Conservation (phyloP, 2,329 filamentous ascomycete genomes). For the Tolypocladium cylindrosporum region DNA sequence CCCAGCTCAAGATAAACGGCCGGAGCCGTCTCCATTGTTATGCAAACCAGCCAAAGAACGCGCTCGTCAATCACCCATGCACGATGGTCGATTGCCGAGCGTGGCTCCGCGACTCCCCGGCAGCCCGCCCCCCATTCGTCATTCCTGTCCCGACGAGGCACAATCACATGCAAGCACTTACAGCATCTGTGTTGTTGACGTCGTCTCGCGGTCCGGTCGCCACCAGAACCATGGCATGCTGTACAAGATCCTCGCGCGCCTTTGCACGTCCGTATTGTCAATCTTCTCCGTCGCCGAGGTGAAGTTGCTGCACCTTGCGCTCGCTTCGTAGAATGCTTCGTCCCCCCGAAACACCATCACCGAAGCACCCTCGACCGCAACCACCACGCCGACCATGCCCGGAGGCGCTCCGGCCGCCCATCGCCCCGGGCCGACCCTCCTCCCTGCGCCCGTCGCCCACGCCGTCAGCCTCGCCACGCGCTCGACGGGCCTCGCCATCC, state of each 20-base stretch:
- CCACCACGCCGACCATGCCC: neutral
- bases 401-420: slow-evolving; percentile 8
- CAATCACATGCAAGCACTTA: neutral
- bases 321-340: neutral
- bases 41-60: neutral
- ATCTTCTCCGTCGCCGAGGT: neutral
- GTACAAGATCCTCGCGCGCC: neutral
- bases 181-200: neutral
- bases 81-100: neutral
- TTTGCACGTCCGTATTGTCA: neutral
- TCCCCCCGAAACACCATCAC: neutral
- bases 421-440: slow-evolving; percentile 33
- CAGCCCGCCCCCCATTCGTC: neutral
- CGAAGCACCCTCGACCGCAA: neutral
- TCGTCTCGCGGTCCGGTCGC: neutral
- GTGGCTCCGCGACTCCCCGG: neutral
- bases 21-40: neutral
- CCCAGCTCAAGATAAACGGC: neutral
- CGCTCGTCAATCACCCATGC: neutral
- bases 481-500: slow-evolving; percentile 47
- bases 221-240: neutral
- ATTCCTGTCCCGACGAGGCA: neutral
- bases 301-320: neutral
- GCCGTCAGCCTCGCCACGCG: slow-evolving; percentile 51
- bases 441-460: slow-evolving; percentile 47